Conservation (phyloP, 169 alveolate genomes). For the Eimeria tenella region DNA sequence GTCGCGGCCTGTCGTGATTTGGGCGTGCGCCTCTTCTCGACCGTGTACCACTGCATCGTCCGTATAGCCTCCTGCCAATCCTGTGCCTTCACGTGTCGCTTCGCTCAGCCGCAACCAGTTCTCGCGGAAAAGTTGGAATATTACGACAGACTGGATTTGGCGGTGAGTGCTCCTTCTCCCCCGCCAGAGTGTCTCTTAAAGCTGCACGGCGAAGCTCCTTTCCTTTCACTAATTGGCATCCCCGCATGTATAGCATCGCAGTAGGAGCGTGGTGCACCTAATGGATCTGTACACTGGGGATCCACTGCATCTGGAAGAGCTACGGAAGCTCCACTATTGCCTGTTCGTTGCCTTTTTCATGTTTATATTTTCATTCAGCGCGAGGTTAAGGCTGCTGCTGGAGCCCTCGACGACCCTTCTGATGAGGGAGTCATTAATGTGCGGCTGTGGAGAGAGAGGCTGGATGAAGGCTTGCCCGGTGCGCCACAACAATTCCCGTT, state of each 20-base stretch:
- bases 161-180: conserved; percentile 6
- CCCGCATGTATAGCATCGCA: too few species aligned
- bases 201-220: too few species aligned
- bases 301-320: too few species aligned
- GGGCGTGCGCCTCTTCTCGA: too few species aligned
- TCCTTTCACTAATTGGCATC: too few species aligned
- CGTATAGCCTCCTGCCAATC: too few species aligned
- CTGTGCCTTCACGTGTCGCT: neutral
- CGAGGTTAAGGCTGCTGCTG: conserved; percentile 82
- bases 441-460: conserved; percentile 90
- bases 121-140: conserved; percentile 75
- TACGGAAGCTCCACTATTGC: too few species aligned
- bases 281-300: neutral
- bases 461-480: conserved; percentile 86
- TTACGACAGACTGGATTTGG: conserved; percentile 26
- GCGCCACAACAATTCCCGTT: neutral
- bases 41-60: too few species aligned
- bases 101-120: conserved; percentile 77
- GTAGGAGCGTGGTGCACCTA: too few species aligned
- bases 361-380: neutral
- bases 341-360: too few species aligned
- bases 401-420: conserved; percentile 89
- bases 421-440: conserved; percentile 85
- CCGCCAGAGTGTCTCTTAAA: neutral
- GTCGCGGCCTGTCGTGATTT: too few species aligned